Conservation (phyloP, 345 rosid species). For the Hibiscus mutabilis region DNA sequence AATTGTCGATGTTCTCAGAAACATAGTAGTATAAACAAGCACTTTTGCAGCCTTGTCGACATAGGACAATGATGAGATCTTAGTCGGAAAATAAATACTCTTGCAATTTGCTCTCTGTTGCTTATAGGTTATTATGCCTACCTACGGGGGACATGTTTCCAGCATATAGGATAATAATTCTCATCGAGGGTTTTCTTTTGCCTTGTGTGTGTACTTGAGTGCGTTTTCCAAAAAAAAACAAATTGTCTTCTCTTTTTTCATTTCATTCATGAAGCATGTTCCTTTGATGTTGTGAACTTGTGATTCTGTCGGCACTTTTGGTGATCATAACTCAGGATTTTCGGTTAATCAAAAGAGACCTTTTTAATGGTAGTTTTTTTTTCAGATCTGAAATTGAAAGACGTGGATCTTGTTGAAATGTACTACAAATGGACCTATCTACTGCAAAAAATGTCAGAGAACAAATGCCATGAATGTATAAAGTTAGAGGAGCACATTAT, state of each 20-base stretch:
- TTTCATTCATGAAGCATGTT: neutral
- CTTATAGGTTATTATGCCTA: neutral
- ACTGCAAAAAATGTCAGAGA: conserved; percentile 69
- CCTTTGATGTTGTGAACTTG: neutral
- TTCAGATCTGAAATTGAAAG: conserved; percentile 13
- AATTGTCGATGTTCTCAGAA: neutral
- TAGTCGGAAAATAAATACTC: neutral
- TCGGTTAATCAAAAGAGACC: conserved; percentile 1
- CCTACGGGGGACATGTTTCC: neutral
- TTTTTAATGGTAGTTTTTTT: conserved; percentile 13
- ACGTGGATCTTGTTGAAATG: neutral
- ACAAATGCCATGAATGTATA: conserved; percentile 84
- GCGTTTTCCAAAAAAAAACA: neutral
- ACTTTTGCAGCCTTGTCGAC: neutral
- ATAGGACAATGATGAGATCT: neutral
- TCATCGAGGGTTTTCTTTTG: neutral
- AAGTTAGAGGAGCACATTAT: conserved; percentile 77
- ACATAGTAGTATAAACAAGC: neutral
- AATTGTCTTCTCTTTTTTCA: neutral
- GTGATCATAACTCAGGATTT: neutral
- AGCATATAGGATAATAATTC: neutral
- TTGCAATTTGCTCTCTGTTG: neutral
- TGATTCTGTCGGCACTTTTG: neutral
- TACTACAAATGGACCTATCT: conserved; percentile 56
- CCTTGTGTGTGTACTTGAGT: neutral